A percentile compares a stretch with the other conserved stretches of the same genome.
phyloP scores from a whole-genome alignment of 202 grass and related monocot species.

The Tripidium arundinaceum region DNA sequence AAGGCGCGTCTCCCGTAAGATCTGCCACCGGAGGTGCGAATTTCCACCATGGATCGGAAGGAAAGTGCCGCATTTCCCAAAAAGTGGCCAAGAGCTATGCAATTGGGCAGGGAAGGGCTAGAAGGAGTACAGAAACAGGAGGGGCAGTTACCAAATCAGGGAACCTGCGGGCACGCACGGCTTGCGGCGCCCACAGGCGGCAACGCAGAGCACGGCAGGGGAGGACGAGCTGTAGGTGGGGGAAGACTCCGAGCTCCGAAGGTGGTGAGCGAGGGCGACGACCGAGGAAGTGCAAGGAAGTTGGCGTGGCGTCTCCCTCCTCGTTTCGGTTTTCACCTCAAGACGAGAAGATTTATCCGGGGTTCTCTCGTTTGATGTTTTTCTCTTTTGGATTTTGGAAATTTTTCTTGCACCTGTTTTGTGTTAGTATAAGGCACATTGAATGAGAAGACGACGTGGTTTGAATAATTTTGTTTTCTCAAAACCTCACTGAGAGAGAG shows the following conservation, averaged over 20 bases:
- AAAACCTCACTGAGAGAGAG: too few relatives aligned
- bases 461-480: too few relatives aligned
- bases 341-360: too few relatives aligned
- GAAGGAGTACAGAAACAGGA: not conserved
- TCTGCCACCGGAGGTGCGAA: not conserved
- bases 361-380: too few relatives aligned
- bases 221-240: not conserved
- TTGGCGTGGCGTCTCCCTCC: too few relatives aligned
- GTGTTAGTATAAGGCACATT: too few relatives aligned
- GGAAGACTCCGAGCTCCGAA: not conserved
- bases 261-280: not conserved
- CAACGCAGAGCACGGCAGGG: not conserved
- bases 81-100: not conserved
- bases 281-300: not conserved
- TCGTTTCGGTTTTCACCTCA: too few relatives aligned
- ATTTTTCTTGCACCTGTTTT: too few relatives aligned
- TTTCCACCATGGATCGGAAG: constrained; percentile 12
- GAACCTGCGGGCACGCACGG: not conserved
- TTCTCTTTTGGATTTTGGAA: too few relatives aligned
- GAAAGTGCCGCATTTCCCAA: not conserved
- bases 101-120: not conserved
- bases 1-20: not conserved
- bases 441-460: too few relatives aligned
- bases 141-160: not conserved
- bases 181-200: not conserved